A percentile compares a stretch with the other conserved stretches of the same genome.
Conservation (phyloP, 2,329 filamentous ascomycete genomes). For the Pseudocercospora pini-densiflorae region DNA sequence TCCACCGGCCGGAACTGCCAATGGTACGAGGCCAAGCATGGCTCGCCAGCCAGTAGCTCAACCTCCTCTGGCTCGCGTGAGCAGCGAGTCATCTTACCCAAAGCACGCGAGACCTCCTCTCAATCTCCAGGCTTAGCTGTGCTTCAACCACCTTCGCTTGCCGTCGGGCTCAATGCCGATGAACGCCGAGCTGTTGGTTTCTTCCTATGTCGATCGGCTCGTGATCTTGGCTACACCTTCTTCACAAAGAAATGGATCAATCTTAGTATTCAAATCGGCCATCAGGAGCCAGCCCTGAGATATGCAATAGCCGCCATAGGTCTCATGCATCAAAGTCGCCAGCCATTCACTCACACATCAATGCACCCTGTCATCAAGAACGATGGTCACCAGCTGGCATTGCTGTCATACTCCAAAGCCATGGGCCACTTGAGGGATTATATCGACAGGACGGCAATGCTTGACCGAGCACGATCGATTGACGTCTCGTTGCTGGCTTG, state of each 20-base stretch:
- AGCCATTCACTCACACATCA: conserved; percentile 11
- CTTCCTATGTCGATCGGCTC: conserved; percentile 14
- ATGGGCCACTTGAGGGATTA: background rate
- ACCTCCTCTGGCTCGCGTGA: background rate
- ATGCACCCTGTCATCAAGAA: conserved; percentile 9
- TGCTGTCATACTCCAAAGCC: conserved; percentile 10
- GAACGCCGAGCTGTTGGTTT: conserved; percentile 13
- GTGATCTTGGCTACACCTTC: conserved; percentile 14
- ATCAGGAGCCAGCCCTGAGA: conserved; percentile 12
- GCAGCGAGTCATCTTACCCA: background rate
- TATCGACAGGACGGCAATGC: background rate
- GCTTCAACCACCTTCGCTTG: conserved; percentile 12
- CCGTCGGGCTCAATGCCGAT: background rate
- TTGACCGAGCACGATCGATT: background rate
- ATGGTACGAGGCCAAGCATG: background rate
- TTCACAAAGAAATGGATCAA: conserved; percentile 11
- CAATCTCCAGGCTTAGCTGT: background rate
- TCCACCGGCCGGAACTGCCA: background rate
- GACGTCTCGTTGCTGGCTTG: conserved; percentile 11
- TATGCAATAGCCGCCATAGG: conserved; percentile 15
- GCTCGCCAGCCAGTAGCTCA: background rate
- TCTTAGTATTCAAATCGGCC: conserved; percentile 9
- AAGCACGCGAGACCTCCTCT: background rate
- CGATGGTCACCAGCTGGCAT: conserved; percentile 3
- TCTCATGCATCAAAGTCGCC: conserved; percentile 14